Percentiles rank a stretch among this genome's conserved stretches.
These are phyloP conservation scores for Fusarium nisikadoi DNA, from an alignment of 2,329 filamentous ascomycete genomes.

Conservation along the genomic window DNA sequence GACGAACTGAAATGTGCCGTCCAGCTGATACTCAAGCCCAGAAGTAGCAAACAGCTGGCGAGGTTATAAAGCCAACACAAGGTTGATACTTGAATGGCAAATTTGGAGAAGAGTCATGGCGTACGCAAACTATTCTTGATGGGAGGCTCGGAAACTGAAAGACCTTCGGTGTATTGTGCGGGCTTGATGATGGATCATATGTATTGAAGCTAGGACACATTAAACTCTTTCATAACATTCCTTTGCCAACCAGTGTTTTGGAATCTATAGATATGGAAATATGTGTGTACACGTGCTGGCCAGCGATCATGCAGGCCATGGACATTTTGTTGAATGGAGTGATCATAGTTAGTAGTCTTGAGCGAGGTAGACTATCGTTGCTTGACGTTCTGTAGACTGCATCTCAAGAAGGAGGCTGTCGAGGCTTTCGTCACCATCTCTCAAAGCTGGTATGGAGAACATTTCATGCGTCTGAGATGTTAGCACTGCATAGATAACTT, in stretches of 20 bases:
- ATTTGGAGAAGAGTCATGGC: background rate
- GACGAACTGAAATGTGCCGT: background rate
- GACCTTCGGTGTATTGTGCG: fast-evolving
- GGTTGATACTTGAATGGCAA: fast-evolving
- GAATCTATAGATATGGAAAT: background rate
- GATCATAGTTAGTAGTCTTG: no score
- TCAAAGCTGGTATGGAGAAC: no score
- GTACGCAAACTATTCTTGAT: background rate
- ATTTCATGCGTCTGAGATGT: no score
- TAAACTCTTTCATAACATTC: background rate
- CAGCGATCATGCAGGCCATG: no score
- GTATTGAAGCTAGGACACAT: background rate
- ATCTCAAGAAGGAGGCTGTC: no score
- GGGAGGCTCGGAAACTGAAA: fast-evolving
- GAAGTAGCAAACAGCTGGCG: background rate
- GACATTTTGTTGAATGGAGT: no score
- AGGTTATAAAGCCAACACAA: background rate
- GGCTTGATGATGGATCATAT: background rate
- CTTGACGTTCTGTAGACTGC: no score
- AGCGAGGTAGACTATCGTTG: no score
- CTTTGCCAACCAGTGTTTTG: fast-evolving
- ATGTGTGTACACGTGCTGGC: no score
- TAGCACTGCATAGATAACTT: no score
- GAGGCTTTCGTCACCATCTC: no score
- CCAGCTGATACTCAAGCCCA: background rate